phyloP scores from a whole-genome alignment of 176 grass and related monocot species.

The Triticum turgidum region DNA sequence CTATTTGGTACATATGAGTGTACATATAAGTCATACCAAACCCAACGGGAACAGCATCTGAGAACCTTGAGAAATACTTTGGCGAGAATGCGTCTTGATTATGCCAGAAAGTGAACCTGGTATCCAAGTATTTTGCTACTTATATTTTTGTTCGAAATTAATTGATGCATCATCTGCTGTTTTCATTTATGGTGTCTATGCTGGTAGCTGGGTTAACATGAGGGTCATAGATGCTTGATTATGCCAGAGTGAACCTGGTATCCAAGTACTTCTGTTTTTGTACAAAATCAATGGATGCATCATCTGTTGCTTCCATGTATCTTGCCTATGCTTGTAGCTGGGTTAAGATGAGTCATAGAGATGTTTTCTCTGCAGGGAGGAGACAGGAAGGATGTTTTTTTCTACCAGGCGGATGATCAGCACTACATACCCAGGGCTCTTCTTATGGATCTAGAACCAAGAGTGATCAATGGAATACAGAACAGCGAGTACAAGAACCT shows the following conservation, averaged over 20 bases:
- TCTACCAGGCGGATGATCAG: slow-evolving; percentile 99
- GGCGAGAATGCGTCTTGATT: background rate
- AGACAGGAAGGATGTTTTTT: slow-evolving; percentile 99
- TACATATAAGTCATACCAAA: background rate
- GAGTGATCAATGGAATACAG: slow-evolving; percentile 97
- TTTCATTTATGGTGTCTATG: background rate
- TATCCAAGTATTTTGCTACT: background rate
- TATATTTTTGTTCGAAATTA: background rate
- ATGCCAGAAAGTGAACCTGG: background rate
- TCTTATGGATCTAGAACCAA: slow-evolving; percentile 93
- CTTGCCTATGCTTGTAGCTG: background rate
- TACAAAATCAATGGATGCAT: background rate
- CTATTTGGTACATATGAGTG: background rate
- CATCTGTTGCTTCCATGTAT: background rate
- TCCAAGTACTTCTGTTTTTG: background rate
- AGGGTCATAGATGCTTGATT: background rate
- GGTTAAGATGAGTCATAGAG: slow-evolving; percentile 13
- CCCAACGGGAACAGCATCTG: background rate
- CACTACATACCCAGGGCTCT: slow-evolving; percentile 97
- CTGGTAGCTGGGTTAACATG: background rate
- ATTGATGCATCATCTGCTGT: background rate
- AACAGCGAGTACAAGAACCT: slow-evolving; percentile 95
- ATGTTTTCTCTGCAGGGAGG: slow-evolving; percentile 69
- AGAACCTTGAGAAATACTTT: background rate
- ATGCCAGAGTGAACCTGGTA: background rate